These are phyloP conservation scores for Phaffomyces thermotolerans DNA, from an alignment of 805 yeast genomes.

Conservation along the genomic window DNA sequence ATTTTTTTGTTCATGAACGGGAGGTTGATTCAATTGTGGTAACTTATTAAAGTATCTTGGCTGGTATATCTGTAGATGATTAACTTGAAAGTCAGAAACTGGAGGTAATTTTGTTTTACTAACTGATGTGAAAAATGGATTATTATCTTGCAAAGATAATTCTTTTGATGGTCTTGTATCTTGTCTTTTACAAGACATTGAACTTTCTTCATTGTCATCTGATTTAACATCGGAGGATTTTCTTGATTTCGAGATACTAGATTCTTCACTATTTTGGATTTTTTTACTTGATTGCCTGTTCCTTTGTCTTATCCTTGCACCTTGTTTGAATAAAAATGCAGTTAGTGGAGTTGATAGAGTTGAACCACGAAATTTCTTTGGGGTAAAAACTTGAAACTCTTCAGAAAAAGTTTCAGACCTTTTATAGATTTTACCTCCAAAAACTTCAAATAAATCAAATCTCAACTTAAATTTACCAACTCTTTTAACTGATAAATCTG, in stretches of 20 bases:
- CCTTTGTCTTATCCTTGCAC: slow-evolving; percentile 27
- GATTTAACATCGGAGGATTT: background rate
- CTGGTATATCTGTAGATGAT: background rate
- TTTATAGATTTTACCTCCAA: slow-evolving; percentile 17
- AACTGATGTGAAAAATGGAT: no score
- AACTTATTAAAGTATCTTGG: background rate
- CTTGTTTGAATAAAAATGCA: slow-evolving; percentile 24
- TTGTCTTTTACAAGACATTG: background rate
- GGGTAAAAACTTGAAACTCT: slow-evolving; percentile 24
- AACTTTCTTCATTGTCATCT: background rate
- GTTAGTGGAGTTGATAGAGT: slow-evolving; percentile 23
- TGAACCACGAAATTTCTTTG: slow-evolving; percentile 28
- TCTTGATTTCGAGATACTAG: background rate
- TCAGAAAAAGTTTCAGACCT: slow-evolving; percentile 13
- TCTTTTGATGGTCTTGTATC: background rate
- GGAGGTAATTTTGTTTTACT: background rate
- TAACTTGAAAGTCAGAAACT: background rate
- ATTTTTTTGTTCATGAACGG: background rate
- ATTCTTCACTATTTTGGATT: slow-evolving; percentile 8
- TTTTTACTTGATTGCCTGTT: slow-evolving; percentile 25
- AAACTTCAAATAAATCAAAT: slow-evolving; percentile 25
- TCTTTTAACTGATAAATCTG: slow-evolving; percentile 24
- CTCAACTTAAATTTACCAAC: slow-evolving; percentile 22
- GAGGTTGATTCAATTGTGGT: background rate
- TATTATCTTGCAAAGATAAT: no score